Conservation (phyloP, 345 rosid species). For the Eutrema heterophyllum region DNA sequence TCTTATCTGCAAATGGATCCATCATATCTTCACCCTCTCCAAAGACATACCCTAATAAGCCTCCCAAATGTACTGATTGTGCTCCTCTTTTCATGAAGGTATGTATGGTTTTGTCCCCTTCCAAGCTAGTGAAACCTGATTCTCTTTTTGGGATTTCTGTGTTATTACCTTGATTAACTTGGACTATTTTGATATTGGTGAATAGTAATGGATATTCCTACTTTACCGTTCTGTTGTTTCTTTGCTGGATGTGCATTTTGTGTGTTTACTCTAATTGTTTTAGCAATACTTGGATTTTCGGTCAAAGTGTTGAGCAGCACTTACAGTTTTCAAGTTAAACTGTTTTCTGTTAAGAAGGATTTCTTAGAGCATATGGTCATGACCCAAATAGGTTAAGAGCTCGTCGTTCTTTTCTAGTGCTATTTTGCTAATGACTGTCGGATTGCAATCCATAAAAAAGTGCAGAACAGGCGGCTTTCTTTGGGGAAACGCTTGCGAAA, state of each 20-base stretch:
- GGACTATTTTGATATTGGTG: background rate
- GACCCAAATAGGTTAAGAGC: constrained; percentile 14
- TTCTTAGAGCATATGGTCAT: background rate
- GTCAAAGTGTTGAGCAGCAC: background rate
- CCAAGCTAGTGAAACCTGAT: background rate
- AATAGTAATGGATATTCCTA: constrained; percentile 5
- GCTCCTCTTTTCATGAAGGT: constrained; percentile 92
- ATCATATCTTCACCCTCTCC: constrained; percentile 66
- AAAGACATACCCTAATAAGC: constrained; percentile 80
- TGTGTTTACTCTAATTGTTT: background rate
- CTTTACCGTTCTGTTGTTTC: background rate
- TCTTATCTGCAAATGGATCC: constrained; percentile 65
- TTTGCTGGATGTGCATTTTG: background rate
- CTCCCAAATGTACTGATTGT: constrained; percentile 87
- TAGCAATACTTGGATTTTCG: background rate
- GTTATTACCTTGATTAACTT: background rate
- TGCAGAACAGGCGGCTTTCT: constrained; percentile 33
- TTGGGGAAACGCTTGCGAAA: constrained; percentile 36
- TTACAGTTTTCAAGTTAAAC: background rate
- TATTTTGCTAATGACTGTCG: constrained; percentile 14
- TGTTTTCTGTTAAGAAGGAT: background rate
- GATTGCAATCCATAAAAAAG: constrained; percentile 17
- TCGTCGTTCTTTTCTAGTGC: constrained; percentile 7
- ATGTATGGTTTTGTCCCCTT: constrained; percentile 15
- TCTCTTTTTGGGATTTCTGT: background rate